Evolutionary conservation across 192 early-diverging fungal genomes (phyloP).

Genomic region (Rhizophagus clarus): DNA sequence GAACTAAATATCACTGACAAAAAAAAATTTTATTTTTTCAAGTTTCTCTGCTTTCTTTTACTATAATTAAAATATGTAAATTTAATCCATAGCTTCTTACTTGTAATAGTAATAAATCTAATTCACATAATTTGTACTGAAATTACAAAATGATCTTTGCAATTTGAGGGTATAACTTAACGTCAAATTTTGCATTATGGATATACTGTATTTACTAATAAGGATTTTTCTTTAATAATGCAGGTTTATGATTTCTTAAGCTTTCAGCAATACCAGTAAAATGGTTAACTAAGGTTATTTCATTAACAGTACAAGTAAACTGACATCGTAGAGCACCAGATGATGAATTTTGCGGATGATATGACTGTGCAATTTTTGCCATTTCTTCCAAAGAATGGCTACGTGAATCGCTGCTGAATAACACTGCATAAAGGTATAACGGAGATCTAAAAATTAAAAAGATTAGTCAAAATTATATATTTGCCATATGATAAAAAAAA

Average conservation of each 20-base stretch:
- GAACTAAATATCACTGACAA: too few species aligned
- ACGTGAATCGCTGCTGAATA: not conserved
- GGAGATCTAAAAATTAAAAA: constrained; percentile 11
- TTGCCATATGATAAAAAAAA: too few species aligned
- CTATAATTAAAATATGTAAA: too few species aligned
- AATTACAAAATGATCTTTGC: too few species aligned
- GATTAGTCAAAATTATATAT: not conserved
- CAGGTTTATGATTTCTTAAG: constrained; percentile 26
- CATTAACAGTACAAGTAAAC: not conserved
- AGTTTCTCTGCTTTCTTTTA: too few species aligned
- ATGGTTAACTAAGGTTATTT: not conserved
- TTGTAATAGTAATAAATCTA: too few species aligned
- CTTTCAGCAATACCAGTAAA: constrained; percentile 23
- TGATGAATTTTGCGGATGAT: not conserved
- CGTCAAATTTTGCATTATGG: too few species aligned
- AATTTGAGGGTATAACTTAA: too few species aligned
- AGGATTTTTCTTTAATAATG: constrained; percentile 2
- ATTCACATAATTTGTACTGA: too few species aligned
- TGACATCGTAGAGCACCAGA: constrained; percentile 13
- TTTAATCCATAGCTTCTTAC: too few species aligned
- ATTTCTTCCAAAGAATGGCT: constrained; percentile 19
- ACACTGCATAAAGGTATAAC: constrained; percentile 21
- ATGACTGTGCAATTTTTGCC: constrained; percentile 10
- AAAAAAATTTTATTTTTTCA: too few species aligned
- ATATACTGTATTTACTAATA: too few species aligned